Conservation (phyloP, 2,329 filamentous ascomycete species). For the Diaporthe nobilis region DNA sequence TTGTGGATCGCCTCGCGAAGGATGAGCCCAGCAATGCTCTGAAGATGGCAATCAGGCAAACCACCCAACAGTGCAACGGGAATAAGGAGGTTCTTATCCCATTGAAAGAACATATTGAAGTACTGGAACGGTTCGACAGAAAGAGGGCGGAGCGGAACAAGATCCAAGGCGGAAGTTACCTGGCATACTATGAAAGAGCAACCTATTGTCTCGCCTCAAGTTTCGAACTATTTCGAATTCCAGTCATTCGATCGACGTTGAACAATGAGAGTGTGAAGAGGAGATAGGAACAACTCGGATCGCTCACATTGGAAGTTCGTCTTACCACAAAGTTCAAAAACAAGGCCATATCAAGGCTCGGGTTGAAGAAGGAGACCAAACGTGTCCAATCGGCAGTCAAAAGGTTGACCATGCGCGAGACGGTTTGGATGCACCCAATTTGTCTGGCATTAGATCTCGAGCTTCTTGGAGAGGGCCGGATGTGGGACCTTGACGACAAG, state of each 20-base stretch:
- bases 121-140: not conserved
- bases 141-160: not conserved
- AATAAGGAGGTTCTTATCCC: not conserved
- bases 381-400: not conserved
- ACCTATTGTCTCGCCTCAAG: not conserved
- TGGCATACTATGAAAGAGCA: not conserved
- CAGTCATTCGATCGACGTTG: not conserved
- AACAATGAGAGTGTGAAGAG: not conserved
- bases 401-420: not conserved
- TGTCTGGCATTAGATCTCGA: not conserved
- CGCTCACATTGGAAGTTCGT: not conserved
- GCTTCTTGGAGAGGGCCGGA: not conserved
- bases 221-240: not conserved
- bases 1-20: not conserved
- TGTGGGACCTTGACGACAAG: not conserved
- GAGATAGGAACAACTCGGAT: constrained; percentile 3
- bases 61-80: not conserved
- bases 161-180: no score
- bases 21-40: not conserved
- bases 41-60: not conserved
- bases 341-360: no score
- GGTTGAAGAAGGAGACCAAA: not conserved
- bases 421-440: not conserved
- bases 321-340: no score
- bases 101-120: not conserved